Evolutionary conservation across 345 rosid genomes (phyloP).

Genomic region (Aquilaria yunnanensis): DNA sequence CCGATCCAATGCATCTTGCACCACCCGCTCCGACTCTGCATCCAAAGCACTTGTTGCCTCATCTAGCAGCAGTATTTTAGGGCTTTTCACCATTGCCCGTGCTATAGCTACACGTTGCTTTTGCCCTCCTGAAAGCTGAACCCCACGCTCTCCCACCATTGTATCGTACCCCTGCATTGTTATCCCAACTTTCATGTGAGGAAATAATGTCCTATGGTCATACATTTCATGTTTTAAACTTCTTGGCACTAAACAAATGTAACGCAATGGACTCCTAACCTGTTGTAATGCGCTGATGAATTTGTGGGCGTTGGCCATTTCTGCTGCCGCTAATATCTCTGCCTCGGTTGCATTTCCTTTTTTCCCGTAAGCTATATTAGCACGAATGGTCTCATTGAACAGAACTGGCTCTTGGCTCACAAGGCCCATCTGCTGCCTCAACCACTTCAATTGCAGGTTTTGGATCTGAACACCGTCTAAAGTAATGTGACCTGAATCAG

Average conservation of each 20-base stretch:
- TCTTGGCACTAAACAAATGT: too few species aligned
- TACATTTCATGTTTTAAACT: too few species aligned
- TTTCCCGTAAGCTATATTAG: slow-evolving; percentile 79
- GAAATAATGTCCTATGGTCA: neutral
- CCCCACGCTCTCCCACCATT: slow-evolving; percentile 47
- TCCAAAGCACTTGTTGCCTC: slow-evolving; percentile 63
- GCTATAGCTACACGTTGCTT: slow-evolving; percentile 61
- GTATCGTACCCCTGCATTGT: slow-evolving; percentile 56
- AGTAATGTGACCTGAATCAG: slow-evolving; percentile 64
- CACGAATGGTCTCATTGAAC: slow-evolving; percentile 67
- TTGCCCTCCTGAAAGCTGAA: slow-evolving; percentile 51
- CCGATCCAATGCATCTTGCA: slow-evolving; percentile 46
- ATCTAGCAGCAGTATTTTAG: slow-evolving; percentile 42
- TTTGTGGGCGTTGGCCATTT: slow-evolving; percentile 69
- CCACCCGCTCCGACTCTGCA: slow-evolving; percentile 47
- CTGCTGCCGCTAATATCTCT: slow-evolving; percentile 64
- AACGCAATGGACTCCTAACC: slow-evolving; percentile 19
- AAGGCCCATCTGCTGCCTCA: slow-evolving; percentile 72
- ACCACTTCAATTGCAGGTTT: slow-evolving; percentile 57
- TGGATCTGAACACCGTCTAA: slow-evolving; percentile 68
- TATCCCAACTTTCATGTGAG: too few species aligned
- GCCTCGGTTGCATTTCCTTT: slow-evolving; percentile 60
- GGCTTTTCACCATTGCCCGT: slow-evolving; percentile 47
- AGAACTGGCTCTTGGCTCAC: slow-evolving; percentile 80
- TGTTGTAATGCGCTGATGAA: slow-evolving; percentile 79